Evolutionary conservation across 805 yeast species (phyloP), one percentile per base, ranked within the genome.

Genomic region (Teunomyces aglyptinius): DNA sequence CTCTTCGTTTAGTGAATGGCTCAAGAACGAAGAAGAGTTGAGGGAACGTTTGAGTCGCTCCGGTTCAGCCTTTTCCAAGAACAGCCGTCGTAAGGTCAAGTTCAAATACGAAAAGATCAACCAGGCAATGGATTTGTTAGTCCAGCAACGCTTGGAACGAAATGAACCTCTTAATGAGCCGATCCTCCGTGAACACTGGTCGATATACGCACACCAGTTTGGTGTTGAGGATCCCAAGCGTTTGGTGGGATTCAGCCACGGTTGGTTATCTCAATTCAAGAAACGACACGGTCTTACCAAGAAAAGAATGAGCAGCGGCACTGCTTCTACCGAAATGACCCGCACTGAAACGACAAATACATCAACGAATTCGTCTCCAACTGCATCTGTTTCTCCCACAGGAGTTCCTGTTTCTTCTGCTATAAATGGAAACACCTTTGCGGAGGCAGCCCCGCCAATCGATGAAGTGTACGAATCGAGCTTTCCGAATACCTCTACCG

Each of bases 151-250:
- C 51, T 46, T 73, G 24, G 71, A 64, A 38, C 63, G 68, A 29
- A 70, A 72, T 28, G 71, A 76, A 51, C 77, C 78, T 1, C 69
- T 81, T 18, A 77, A 74, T 16, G 86, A 81, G 54, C 81, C 83
- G 1, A 64, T 79, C 5, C 60, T 81, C 38, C 63, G 85, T 32
- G 80, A 77, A 42, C 75, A 78, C 55, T 81, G 86, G 86, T 65
- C 73, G 11, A 63, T 70, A 26, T 78, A 70, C 54, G 85, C 84
- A 2, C 75, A 75, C 47, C 69, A 73, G 54, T 78, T 60, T 56
- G 85, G 85, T 7, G 83, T 81, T 2, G 78, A 75, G 6, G 83
- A 81, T 53, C 84, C 85, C 3, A 81, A 81, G 56, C 63, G 86
- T 45, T 59, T 77, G 46, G 72, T 70, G 22, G 70, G 75, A 12